Base-by-base conservation (phyloP, 2,329 filamentous ascomycete genomes). In the Diplocarpon mali region DNA sequence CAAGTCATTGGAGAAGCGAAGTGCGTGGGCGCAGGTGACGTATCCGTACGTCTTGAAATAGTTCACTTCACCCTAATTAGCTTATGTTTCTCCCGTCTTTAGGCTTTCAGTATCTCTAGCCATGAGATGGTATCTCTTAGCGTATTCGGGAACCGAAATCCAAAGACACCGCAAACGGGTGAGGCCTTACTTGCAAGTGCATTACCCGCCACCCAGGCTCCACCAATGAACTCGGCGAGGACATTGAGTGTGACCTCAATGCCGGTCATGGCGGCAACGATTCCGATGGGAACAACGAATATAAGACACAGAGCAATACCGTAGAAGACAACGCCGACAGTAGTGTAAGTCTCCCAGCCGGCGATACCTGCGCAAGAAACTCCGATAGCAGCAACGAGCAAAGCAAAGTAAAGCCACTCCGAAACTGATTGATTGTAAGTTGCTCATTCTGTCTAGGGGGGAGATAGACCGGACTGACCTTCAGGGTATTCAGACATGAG, bases 31-130 rank as follows among this genome's bases (percentile, higher is more conserved):
- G 69, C 69, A 51, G 51, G 67, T 46, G 63, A 67, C 2, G 66
- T 72, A 5, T 73, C 79, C 78, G 56, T 80, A 85, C 49, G 78
- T 81, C 62, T 85, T 85, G 67, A 85, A 85, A 67, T 84, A 72
- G 78, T 85, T 85, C 73, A 84, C 20, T 24, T 24, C 7, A 3
- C 20, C 20, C 20, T 24, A 24, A 7, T 24, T 24, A 24, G 20
- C 20, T 7, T 24, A n/a, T 24, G 20, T 24, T 7, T 24, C 20
- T 24, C 7, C 20, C 4, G 20, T 24, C 7, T 7, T 24, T 7
- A 7, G 7, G 20, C 20, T 4, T 24, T 7, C 4, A 24, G 20
- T 24, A 24, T 24, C 20, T 24, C 20, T 24, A 7, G 20, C 20
- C 20, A 24, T 24, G 20, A 24, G 20, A 24, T 3, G 20, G 20